Evolutionary conservation across 495 filamentous ascomycete genomes (phyloP), one percentile per base, ranked within the genome.

Genomic region (Halenospora varia): DNA sequence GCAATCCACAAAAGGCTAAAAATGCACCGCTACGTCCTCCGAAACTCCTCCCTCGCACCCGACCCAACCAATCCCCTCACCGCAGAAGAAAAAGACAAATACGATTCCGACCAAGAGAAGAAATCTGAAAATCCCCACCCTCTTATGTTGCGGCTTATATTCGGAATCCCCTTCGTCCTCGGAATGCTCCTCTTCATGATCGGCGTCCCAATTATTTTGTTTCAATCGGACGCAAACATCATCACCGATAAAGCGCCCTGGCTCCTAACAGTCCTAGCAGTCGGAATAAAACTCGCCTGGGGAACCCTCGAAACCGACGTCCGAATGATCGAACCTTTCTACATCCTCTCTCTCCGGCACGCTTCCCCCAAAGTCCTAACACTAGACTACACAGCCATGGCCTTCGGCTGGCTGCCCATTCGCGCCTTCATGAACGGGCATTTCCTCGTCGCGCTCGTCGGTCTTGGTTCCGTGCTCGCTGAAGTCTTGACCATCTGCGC

Each of bases 291-390:
- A 66, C 73, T 88, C 19, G 64, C 77, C 49, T 90, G 85, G 87
- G 75, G 76, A 48, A 81, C 83, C 18, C 75, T 90, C n/a, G 88
- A 90, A 57, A 84, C 78, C 49, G 80, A 83, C 51, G 74, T 90
- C 46, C 81, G 87, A 51, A 85, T 90, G 79, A 79, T 88, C 58
- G 86, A 90, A 66, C 87, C 87, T 3, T 90, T 87, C 63, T 88
- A 85, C 69, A 79, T 86, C 59, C 77, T 90, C 10, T 82, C 78
- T 2, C 69, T 73, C 26, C 78, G 87, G 1, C 79, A 87, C 59
- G 85, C 87, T 2, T 80, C 79, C 0, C 72, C 83, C 15, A 77
- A 75, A 40, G 84, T 80, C 19, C 76, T 90, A 0, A 84, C 83
- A 0, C 77, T 90, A 0, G 87, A 90, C 67, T 90, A 89, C 68